A percentile compares a stretch with the other conserved stretches of the same genome.
Conservation (phyloP, 2,329 filamentous ascomycete genomes). For the Paracamarosporium sp. region DNA sequence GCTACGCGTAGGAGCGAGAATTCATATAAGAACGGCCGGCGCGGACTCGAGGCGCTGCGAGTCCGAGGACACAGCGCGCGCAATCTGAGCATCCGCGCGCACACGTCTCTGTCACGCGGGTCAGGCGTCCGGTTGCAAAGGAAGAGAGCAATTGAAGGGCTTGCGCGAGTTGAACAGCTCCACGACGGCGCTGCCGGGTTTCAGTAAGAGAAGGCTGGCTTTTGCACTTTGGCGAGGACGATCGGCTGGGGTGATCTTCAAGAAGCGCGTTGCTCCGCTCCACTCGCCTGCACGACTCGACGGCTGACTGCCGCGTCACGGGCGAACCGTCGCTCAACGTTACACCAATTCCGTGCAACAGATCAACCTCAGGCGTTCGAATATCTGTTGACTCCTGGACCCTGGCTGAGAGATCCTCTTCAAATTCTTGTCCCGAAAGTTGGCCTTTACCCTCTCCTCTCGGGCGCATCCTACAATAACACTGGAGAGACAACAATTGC, state of each 20-base stretch:
- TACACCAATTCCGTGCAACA: neutral
- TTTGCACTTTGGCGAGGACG: neutral
- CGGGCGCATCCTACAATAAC: neutral
- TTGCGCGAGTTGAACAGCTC: neutral
- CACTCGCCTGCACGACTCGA: slow-evolving; percentile 4
- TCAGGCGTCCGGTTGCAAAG: too few species aligned
- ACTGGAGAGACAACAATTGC: neutral
- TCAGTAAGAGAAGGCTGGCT: neutral
- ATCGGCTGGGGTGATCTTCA: neutral
- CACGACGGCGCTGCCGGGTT: neutral
- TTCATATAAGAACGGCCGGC: neutral
- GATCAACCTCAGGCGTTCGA: neutral
- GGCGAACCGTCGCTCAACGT: neutral
- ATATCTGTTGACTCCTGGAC: too few species aligned
- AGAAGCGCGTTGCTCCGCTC: slow-evolving; percentile 5
- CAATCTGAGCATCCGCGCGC: too few species aligned
- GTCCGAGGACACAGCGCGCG: neutral
- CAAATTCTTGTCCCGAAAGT: too few species aligned
- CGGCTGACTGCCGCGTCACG: slow-evolving; percentile 4
- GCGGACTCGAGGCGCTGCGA: neutral
- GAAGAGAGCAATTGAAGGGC: neutral
- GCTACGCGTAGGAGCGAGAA: neutral
- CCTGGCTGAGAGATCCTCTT: too few species aligned
- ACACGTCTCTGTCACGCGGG: neutral
- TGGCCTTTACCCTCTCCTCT: too few species aligned